Evolutionary conservation across 1,139 yeast species (phyloP), one percentile per base, ranked within the genome.

Genomic region (Magnusiomyces sp.): DNA sequence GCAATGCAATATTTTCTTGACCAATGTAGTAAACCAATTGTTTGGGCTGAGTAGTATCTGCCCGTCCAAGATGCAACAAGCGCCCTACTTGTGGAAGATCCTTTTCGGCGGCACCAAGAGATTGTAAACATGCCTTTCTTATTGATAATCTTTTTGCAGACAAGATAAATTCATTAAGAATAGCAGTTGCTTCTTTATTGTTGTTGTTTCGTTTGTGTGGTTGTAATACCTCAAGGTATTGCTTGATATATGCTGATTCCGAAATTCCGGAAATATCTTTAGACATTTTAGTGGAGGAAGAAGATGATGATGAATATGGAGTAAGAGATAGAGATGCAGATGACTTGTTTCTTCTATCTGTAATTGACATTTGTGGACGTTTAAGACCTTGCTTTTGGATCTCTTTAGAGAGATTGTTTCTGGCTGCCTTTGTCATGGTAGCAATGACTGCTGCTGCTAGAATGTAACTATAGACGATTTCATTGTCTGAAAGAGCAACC

Each of bases 381-480:
- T 47, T 50, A 32, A 50, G 44, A 5, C 53, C 53, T 3, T 40
- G 41, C 32, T 40, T 43, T 10, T 43, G 38, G 17, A 50, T 50
- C n/a, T 50, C 53, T 7, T 40, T 36, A 20, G 46, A 31, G 13
- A 50, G 27, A 9, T 41, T 31, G 16, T 33, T 38, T 9, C 43
- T 40, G 3, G 49, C 46, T 3, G 31, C 29, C 29, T 45, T 45
- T 5, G 34, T 45, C n/a, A 50, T 45, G n/a, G 53, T 29, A n/a
- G 41, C 40, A 10, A 50, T 23, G 27, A 50, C 50, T 17, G 50
- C 50, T 11, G 53, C 53, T 11, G 53, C 53, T 27, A 50, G 40
- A 16, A 50, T 50, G 40, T 50, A 50, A 46, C 53, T 44, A 38
- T 47, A 50, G 17, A 47, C 53, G 14, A 47, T 50, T 34, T 50